Evolutionary conservation across 805 yeast species (phyloP).

Genomic region (Candida cerambycidarum): DNA sequence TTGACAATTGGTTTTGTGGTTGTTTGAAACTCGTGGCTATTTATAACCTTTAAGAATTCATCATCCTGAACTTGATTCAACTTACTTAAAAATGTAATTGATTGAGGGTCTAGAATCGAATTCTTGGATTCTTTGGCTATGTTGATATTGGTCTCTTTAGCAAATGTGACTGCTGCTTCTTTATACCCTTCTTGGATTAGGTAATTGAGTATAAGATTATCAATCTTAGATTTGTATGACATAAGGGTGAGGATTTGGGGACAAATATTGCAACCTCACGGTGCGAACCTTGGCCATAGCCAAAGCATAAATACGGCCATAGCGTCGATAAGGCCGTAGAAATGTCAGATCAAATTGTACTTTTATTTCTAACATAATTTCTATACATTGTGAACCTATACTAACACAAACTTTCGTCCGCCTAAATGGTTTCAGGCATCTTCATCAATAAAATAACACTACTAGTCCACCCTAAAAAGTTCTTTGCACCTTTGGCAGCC

Average conservation of each 20-base stretch:
- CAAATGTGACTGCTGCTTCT: slow-evolving; percentile 61
- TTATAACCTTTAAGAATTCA: slow-evolving; percentile 1
- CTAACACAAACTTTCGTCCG: neutral
- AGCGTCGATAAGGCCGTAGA: too few relatives aligned
- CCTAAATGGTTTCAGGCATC: slow-evolving; percentile 58
- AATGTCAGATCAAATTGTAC: too few relatives aligned
- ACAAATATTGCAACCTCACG: neutral
- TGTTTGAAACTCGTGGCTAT: neutral
- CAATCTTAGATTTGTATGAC: slow-evolving; percentile 36
- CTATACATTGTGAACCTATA: too few relatives aligned
- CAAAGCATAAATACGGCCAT: too few relatives aligned
- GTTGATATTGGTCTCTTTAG: slow-evolving; percentile 51
- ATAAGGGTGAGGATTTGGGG: neutral
- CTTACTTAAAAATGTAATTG: slow-evolving; percentile 6
- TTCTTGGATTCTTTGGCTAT: slow-evolving; percentile 5
- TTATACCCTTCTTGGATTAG: slow-evolving; percentile 77
- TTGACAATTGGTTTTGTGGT: neutral
- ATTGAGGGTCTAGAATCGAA: slow-evolving; percentile 9
- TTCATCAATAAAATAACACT: slow-evolving; percentile 77
- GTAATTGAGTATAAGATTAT: slow-evolving; percentile 64
- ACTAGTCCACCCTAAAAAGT: slow-evolving; percentile 94
- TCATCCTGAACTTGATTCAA: slow-evolving; percentile 5
- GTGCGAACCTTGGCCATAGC: too few relatives aligned
- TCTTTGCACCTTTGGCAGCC: slow-evolving; percentile 74
- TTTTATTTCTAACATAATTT: too few relatives aligned